These are phyloP conservation scores for Candida glucosophila DNA, from an alignment of 1,139 yeast genomes.

Conservation along the genomic window DNA sequence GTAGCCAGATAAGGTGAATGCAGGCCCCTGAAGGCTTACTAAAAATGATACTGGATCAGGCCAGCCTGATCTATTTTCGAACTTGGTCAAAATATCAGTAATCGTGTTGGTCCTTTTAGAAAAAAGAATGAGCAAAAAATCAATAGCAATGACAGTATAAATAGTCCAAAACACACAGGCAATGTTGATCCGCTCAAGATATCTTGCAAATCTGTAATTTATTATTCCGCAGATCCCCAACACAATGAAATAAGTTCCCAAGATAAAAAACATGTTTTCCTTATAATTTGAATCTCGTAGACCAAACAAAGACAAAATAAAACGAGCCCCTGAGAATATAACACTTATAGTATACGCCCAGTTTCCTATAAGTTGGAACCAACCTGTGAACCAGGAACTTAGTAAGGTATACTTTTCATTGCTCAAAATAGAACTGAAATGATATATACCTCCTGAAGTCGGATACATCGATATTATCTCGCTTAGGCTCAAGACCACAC, in stretches of 20 bases:
- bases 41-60: constrained; percentile 57
- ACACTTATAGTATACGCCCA: constrained; percentile 71
- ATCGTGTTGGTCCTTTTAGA: constrained; percentile 54
- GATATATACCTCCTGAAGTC: constrained; percentile 67
- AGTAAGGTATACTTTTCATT: constrained; percentile 44
- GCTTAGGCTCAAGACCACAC: constrained; percentile 59
- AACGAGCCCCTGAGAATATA: constrained; percentile 68
- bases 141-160: constrained; percentile 63
- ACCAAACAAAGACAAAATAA: constrained; percentile 57
- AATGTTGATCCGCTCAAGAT: constrained; percentile 55
- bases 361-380: constrained; percentile 65
- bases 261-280: constrained; percentile 47
- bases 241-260: constrained; percentile 45
- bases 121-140: constrained; percentile 49
- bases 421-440: constrained; percentile 64
- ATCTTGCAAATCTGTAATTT: constrained; percentile 49
- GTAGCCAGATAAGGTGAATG: constrained; percentile 74
- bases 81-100: constrained; percentile 53
- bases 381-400: constrained; percentile 70
- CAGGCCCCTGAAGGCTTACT: constrained; percentile 70
- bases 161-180: constrained; percentile 68
- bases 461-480: constrained; percentile 72
- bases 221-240: constrained; percentile 54
- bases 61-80: constrained; percentile 73
- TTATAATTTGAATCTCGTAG: constrained; percentile 50